Percentiles rank a stretch among this genome's conserved stretches.
Evolutionary conservation across 495 filamentous ascomycete species (phyloP).

Genomic region (Extremus antarcticus): DNA sequence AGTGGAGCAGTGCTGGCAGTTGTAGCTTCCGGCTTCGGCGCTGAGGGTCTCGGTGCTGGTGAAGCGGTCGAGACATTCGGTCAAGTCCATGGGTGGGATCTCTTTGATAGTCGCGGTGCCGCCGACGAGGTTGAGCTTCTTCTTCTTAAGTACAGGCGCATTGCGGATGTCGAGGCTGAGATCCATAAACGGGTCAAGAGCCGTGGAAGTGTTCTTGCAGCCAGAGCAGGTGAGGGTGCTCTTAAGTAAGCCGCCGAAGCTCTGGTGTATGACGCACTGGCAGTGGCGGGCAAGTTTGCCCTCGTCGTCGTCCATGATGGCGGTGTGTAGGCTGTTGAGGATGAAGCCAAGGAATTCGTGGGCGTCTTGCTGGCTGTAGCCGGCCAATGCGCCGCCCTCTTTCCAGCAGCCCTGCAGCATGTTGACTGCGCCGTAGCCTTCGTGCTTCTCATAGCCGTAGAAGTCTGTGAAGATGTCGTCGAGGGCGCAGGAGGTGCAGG

Average conservation of each 20-base stretch:
- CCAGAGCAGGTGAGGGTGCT: slow-evolving; percentile 78
- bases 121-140: slow-evolving; percentile 25
- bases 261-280: slow-evolving; percentile 78
- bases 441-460: slow-evolving; percentile 66
- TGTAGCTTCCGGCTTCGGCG: slow-evolving; percentile 45
- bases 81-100: slow-evolving; percentile 33
- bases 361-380: slow-evolving; percentile 88
- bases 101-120: slow-evolving; percentile 17
- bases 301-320: slow-evolving; percentile 37
- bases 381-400: slow-evolving; percentile 56
- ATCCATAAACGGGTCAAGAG: slow-evolving; percentile 77
- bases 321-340: slow-evolving; percentile 70
- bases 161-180: slow-evolving; percentile 70
- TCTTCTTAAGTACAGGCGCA: slow-evolving; percentile 42
- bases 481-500: slow-evolving; percentile 78
- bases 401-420: slow-evolving; percentile 75
- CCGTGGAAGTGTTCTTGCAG: slow-evolving; percentile 65
- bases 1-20: slow-evolving; percentile 63
- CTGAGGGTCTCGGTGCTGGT: slow-evolving; percentile 58
- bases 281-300: slow-evolving; percentile 32
- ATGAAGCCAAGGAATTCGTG: slow-evolving; percentile 94
- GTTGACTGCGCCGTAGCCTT: slow-evolving; percentile 71
- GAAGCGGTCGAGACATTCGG: slow-evolving; percentile 73
- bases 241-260: slow-evolving; percentile 77
- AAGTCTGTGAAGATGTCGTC: slow-evolving; percentile 88